Evolutionary conservation across 192 early-diverging fungal genomes (phyloP).

Genomic region (Mortierella hygrophila): DNA sequence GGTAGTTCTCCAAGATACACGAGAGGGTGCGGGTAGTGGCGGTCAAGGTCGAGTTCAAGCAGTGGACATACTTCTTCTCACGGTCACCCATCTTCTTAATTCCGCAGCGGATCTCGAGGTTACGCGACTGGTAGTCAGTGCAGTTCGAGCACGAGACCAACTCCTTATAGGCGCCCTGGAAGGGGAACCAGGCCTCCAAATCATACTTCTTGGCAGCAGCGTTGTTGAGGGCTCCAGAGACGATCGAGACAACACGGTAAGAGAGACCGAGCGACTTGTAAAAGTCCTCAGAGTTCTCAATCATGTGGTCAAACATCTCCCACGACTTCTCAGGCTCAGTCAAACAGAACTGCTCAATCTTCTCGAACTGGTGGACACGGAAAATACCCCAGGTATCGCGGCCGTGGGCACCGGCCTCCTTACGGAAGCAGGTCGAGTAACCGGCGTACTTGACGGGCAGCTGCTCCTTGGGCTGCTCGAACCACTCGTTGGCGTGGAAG

Average conservation of each 20-base stretch:
- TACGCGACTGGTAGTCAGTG: constrained; percentile 97
- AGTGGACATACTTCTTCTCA: constrained; percentile 96
- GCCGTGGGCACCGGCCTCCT: constrained; percentile 98
- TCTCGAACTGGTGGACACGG: constrained; percentile 99
- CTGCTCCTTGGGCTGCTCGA: constrained; percentile 91
- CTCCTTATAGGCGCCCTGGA: constrained; percentile 98
- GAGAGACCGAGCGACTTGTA: constrained; percentile 95
- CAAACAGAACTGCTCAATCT: constrained; percentile 98
- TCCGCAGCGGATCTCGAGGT: constrained; percentile 95
- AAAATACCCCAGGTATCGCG: constrained; percentile 99
- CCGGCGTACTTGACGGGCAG: constrained; percentile 96
- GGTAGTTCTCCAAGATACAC: constrained; percentile 96
- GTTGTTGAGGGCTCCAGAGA: constrained; percentile 98
- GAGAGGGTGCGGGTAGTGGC: constrained; percentile 97
- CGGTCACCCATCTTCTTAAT: constrained; percentile 96
- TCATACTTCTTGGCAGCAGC: constrained; percentile 99
- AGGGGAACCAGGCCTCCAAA: constrained; percentile 99
- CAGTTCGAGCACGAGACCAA: constrained; percentile 99
- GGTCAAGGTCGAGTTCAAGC: constrained; percentile 96
- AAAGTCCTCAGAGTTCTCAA: constrained; percentile 91
- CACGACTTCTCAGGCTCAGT: constrained; percentile 97
- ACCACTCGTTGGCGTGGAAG: constrained; percentile 96
- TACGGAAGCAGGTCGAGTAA: constrained; percentile 99
- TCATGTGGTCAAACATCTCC: constrained; percentile 99
- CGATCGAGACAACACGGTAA: constrained; percentile 95